These are phyloP conservation scores for Magnaporthiopsis rhizophila DNA, from an alignment of 2,329 filamentous ascomycete species.

Conservation along the genomic window DNA sequence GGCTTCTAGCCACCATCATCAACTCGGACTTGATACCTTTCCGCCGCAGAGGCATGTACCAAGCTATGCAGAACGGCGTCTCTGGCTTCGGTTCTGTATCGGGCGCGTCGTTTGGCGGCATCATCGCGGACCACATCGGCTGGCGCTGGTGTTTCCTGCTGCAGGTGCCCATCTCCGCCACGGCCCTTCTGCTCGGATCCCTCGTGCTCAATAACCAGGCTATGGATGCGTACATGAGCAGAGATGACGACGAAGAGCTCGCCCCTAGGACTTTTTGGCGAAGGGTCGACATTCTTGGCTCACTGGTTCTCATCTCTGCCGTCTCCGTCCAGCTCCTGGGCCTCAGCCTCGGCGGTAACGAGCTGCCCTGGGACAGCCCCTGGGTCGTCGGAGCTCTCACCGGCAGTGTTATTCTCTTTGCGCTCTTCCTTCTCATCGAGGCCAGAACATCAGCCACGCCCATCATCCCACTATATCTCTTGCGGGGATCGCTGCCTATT, in stretches of 20 bases:
- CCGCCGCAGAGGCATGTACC: conserved; percentile 46
- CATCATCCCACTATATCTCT: conserved; percentile 47
- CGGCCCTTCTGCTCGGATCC: conserved; percentile 46
- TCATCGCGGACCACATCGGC: conserved; percentile 55
- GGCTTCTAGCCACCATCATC: conserved; percentile 40
- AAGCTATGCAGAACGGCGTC: conserved; percentile 53
- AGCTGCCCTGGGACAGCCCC: conserved; percentile 42
- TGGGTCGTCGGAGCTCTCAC: conserved; percentile 37
- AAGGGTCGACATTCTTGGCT: conserved; percentile 49
- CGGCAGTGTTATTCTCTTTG: conserved; percentile 33
- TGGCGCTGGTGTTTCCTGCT: conserved; percentile 62
- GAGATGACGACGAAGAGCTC: background rate
- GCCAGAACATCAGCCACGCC: conserved; percentile 40
- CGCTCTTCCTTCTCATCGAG: conserved; percentile 40
- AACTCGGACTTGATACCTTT: conserved; percentile 59
- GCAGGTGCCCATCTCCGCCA: conserved; percentile 50
- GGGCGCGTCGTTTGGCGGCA: conserved; percentile 56
- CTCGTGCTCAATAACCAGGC: conserved; percentile 42
- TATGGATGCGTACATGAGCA: background rate
- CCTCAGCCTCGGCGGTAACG: conserved; percentile 47
- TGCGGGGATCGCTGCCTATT: conserved; percentile 45
- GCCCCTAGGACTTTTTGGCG: conserved; percentile 35
- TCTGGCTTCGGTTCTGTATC: conserved; percentile 55
- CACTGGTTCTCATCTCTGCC: conserved; percentile 47
- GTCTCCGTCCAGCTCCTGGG: conserved; percentile 50